Percentiles rank a stretch among this genome's conserved stretches.
These are phyloP conservation scores for Lachnellula hyalina DNA, from an alignment of 2,329 filamentous ascomycete genomes.

Conservation along the genomic window DNA sequence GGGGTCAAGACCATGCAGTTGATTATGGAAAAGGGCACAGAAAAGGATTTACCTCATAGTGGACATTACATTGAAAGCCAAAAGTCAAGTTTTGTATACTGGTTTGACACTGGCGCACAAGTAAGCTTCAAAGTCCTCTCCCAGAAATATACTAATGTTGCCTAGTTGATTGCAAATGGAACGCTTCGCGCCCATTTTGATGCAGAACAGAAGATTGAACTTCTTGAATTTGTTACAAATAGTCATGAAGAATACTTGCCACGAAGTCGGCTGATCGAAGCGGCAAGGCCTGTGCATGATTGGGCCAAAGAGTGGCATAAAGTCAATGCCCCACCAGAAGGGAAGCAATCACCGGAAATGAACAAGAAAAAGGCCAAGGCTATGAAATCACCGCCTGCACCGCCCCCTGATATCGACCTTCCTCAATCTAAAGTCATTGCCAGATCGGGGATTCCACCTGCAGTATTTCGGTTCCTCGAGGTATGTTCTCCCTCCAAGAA, in stretches of 20 bases:
- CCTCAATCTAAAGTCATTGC: conserved; percentile 52
- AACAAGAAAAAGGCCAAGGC: conserved; percentile 60
- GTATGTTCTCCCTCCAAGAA: conserved; percentile 31
- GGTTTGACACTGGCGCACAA: conserved; percentile 78
- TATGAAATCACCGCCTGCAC: conserved; percentile 53
- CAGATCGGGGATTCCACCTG: conserved; percentile 54
- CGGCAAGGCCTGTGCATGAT: conserved; percentile 55
- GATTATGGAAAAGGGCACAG: conserved; percentile 64
- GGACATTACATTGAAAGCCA: conserved; percentile 70
- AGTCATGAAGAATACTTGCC: conserved; percentile 81
- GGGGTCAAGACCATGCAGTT: conserved; percentile 83
- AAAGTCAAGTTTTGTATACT: conserved; percentile 79
- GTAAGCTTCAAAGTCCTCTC: conserved; percentile 44
- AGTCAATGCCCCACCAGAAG: conserved; percentile 48
- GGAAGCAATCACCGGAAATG: conserved; percentile 59
- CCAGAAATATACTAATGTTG: conserved; percentile 25
- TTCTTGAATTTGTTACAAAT: conserved; percentile 74
- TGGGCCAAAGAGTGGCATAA: conserved; percentile 63
- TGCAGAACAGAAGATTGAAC: conserved; percentile 70
- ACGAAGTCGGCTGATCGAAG: conserved; percentile 57
- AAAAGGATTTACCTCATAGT: conserved; percentile 54
- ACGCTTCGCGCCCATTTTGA: conserved; percentile 76
- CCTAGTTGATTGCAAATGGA: conserved; percentile 70
- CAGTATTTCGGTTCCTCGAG: conserved; percentile 61
- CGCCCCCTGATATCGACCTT: conserved; percentile 57